Evolutionary conservation across 306 rosid species (phyloP).

Genomic region (Fragaria nilgerrensis): DNA sequence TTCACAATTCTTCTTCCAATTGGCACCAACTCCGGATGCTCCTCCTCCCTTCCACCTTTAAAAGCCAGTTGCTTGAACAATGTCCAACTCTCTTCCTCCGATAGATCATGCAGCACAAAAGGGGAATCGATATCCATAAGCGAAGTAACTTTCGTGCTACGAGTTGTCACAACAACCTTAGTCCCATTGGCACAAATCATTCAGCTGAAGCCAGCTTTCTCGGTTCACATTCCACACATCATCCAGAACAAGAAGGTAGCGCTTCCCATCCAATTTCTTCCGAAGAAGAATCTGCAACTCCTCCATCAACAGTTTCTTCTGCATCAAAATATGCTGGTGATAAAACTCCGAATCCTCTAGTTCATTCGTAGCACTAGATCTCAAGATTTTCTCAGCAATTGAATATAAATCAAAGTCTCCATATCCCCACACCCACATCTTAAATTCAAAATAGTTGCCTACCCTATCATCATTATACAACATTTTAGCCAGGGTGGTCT

Average conservation of each 20-base stretch:
- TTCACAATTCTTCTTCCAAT: not conserved
- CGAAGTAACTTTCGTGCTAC: not conserved
- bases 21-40: not conserved
- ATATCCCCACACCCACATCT: conserved; percentile 10
- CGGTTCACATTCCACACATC: conserved; percentile 4
- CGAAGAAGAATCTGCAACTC: conserved; percentile 4
- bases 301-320: not conserved
- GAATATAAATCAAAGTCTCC: not conserved
- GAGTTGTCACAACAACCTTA: conserved; percentile 9
- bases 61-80: conserved; percentile 2
- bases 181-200: not conserved
- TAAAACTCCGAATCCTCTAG: not conserved
- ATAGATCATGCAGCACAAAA: not conserved
- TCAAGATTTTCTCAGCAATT: not conserved
- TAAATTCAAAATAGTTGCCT: not conserved
- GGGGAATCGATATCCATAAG: not conserved
- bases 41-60: not conserved
- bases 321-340: not conserved
- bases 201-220: not conserved
- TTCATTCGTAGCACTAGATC: not conserved
- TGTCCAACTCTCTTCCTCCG: not conserved
- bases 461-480: conserved; percentile 16
- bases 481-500: conserved; percentile 19
- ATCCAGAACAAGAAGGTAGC: conserved; percentile 2
- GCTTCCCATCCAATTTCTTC: conserved; percentile 1